Conservation (phyloP, 73 alveolate species). For the Symbiodinium natans region DNA sequence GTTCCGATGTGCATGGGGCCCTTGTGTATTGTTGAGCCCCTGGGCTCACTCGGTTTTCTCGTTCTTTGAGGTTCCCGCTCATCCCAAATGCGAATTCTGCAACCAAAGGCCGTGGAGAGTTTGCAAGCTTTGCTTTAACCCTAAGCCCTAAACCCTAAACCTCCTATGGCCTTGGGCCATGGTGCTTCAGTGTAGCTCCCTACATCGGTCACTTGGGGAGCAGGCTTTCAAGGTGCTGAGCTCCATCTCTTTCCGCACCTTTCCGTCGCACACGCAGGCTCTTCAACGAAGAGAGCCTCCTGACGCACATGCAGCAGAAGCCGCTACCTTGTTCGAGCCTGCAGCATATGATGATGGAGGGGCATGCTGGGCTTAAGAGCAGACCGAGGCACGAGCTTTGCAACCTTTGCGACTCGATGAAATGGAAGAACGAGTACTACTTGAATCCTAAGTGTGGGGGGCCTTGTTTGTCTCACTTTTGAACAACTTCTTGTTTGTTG, state of each 20-base stretch:
- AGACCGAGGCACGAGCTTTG: conserved; percentile 43
- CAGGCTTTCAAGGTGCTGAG: too few relatives aligned
- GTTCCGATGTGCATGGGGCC: background rate
- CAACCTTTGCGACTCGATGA: conserved; percentile 75
- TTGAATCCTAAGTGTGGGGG: conserved; percentile 39
- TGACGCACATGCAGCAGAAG: conserved; percentile 65
- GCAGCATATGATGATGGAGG: background rate
- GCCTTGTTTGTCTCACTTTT: background rate
- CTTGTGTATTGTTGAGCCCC: too few relatives aligned
- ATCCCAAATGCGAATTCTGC: conserved; percentile 63
- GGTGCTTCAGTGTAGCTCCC: too few relatives aligned
- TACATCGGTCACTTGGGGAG: too few relatives aligned
- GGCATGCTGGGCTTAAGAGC: too few relatives aligned
- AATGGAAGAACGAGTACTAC: conserved; percentile 52
- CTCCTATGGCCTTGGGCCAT: too few relatives aligned
- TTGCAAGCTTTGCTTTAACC: background rate
- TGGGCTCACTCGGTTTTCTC: background rate
- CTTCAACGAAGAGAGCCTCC: conserved; percentile 65
- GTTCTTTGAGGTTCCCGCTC: conserved; percentile 47
- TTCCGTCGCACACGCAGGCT: conserved; percentile 16
- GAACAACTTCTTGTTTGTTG: too few relatives aligned
- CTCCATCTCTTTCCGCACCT: too few relatives aligned
- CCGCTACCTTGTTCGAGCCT: background rate
- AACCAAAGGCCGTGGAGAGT: conserved; percentile 20
- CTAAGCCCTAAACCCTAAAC: background rate